Evolutionary conservation across 371 early-diverging fungal species (phyloP).

Genomic region (Hamiltosporidium tvaerminnensis): DNA sequence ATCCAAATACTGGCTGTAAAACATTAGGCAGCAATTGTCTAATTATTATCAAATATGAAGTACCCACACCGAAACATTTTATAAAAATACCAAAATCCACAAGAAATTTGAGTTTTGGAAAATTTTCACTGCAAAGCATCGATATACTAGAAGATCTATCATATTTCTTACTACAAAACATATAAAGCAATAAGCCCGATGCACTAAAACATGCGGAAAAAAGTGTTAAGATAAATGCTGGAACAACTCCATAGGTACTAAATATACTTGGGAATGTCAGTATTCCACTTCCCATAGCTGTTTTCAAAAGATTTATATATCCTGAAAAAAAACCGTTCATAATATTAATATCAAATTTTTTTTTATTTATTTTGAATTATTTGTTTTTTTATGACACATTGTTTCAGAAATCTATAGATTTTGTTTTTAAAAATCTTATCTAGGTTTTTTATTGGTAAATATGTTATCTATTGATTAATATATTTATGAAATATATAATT

Average conservation of each 20-base stretch:
- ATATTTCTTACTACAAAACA: constrained; percentile 25
- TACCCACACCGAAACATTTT: constrained; percentile 96
- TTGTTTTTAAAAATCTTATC: too few relatives aligned
- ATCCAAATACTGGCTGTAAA: neutral
- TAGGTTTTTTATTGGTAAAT: too few relatives aligned
- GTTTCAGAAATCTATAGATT: too few relatives aligned
- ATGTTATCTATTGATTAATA: too few relatives aligned
- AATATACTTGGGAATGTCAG: constrained; percentile 46
- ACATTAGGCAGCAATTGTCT: constrained; percentile 69
- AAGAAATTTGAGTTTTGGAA: constrained; percentile 67
- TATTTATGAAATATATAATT: too few relatives aligned
- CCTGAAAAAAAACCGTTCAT: constrained; percentile 10
- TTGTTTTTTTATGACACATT: too few relatives aligned
- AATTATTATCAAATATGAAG: constrained; percentile 87
- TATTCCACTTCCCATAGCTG: constrained; percentile 51
- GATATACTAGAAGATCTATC: neutral
- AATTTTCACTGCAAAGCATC: constrained; percentile 66
- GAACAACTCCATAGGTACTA: constrained; percentile 38
- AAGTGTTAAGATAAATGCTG: constrained; percentile 25
- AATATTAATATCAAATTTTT: too few relatives aligned
- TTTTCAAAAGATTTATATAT: constrained; percentile 47
- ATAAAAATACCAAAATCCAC: constrained; percentile 89
- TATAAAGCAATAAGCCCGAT: constrained; percentile 35
- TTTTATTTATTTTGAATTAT: too few relatives aligned
- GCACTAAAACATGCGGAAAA: constrained; percentile 29